Percentiles rank a stretch among this genome's conserved stretches.
Evolutionary conservation across 805 yeast species (phyloP).

Genomic region (Blastobotrys attinorum): DNA sequence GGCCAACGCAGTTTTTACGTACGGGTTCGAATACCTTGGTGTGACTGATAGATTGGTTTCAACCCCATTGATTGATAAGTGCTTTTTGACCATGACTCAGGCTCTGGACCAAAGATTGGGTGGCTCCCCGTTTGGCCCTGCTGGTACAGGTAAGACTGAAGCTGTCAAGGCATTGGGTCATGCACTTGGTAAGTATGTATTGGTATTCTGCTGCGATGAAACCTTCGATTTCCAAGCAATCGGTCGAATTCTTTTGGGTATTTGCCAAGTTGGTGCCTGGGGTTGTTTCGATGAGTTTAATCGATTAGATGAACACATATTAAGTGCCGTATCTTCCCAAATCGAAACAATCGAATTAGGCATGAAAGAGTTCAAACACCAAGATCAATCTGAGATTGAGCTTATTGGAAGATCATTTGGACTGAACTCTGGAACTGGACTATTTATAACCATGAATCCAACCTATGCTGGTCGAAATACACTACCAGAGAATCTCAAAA

Average conservation of each 20-base stretch:
- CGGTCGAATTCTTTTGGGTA: conserved; percentile 67
- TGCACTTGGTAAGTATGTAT: conserved; percentile 68
- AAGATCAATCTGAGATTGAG: conserved; percentile 5
- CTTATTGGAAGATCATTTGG: conserved; percentile 19
- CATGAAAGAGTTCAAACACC: conserved; percentile 22
- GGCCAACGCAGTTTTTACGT: conserved; percentile 42
- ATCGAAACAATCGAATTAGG: conserved; percentile 64
- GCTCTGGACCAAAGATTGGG: conserved; percentile 70
- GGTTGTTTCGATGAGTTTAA: conserved; percentile 96
- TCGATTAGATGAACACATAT: conserved; percentile 56
- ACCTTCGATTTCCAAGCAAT: conserved; percentile 74
- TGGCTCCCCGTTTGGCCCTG: conserved; percentile 93
- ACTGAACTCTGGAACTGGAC: conserved; percentile 36
- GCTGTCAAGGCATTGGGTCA: conserved; percentile 78
- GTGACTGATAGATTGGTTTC: conserved; percentile 62
- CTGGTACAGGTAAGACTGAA: conserved; percentile 88
- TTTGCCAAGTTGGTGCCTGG: conserved; percentile 83
- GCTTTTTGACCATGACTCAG: conserved; percentile 62
- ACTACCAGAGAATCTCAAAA: conserved; percentile 80
- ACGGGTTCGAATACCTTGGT: conserved; percentile 83
- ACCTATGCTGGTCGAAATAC: conserved; percentile 74
- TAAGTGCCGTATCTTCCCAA: conserved; percentile 81
- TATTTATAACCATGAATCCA: conserved; percentile 90
- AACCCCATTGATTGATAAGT: conserved; percentile 61
- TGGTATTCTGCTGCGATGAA: conserved; percentile 90